A percentile compares a stretch with the other conserved stretches of the same genome.
Conservation (phyloP, 2,329 filamentous ascomycete genomes). For the Aspergillus proliferans region DNA sequence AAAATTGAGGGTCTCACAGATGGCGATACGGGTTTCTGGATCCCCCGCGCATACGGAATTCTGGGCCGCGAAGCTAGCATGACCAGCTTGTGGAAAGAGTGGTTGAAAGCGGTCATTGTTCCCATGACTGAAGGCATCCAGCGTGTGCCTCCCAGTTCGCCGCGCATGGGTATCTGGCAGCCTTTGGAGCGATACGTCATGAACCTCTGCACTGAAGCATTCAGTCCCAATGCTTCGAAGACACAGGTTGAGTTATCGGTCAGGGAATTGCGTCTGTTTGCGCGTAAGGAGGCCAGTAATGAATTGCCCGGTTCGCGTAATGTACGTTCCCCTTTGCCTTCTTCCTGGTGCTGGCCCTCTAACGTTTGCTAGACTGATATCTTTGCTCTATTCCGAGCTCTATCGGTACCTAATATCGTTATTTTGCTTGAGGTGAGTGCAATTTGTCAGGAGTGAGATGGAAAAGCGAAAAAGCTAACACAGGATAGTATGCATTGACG, state of each 20-base stretch:
- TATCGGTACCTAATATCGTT: slow-evolving; percentile 88
- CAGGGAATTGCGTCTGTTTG: slow-evolving; percentile 83
- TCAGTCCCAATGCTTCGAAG: slow-evolving; percentile 85
- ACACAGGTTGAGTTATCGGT: slow-evolving; percentile 92
- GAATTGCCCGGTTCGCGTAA: slow-evolving; percentile 88
- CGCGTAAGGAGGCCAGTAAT: slow-evolving; percentile 85
- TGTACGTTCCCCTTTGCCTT: slow-evolving; percentile 17
- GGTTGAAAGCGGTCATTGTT: slow-evolving; percentile 87
- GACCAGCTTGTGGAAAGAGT: slow-evolving; percentile 96
- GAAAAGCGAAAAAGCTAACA: slow-evolving; percentile 11
- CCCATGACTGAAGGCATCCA: slow-evolving; percentile 92
- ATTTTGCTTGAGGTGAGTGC: slow-evolving; percentile 67
- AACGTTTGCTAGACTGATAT: slow-evolving; percentile 59
- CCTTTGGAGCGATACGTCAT: slow-evolving; percentile 94
- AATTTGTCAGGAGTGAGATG: neutral
- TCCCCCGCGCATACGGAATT: slow-evolving; percentile 86
- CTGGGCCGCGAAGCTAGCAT: slow-evolving; percentile 76
- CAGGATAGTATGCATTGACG: slow-evolving; percentile 63
- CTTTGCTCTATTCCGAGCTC: slow-evolving; percentile 81
- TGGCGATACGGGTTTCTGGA: slow-evolving; percentile 93
- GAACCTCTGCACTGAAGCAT: slow-evolving; percentile 91
- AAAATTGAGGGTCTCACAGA: slow-evolving; percentile 96
- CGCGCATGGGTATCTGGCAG: slow-evolving; percentile 89
- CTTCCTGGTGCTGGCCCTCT: neutral
- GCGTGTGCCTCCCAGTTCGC: slow-evolving; percentile 79